These are phyloP conservation scores for Penicillium chermesinum DNA, from an alignment of 495 filamentous ascomycete genomes.

Conservation along the genomic window DNA sequence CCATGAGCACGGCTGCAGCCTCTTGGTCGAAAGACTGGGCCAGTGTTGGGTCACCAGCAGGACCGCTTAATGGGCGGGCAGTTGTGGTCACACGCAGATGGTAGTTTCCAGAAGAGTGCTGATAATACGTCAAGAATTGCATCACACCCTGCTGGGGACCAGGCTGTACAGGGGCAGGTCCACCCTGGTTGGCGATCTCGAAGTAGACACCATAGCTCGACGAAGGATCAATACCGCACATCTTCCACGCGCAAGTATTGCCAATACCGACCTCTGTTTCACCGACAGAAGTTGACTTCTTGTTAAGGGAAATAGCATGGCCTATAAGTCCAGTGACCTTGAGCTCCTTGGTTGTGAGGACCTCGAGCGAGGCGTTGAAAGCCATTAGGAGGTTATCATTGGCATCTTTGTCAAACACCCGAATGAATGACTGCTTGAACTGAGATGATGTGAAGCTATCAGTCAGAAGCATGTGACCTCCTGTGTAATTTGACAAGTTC, in stretches of 20 bases:
- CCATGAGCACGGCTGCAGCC: conserved; percentile 96
- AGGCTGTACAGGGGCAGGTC: conserved; percentile 78
- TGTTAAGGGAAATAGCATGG: conserved; percentile 93
- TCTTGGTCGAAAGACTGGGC: conserved; percentile 99
- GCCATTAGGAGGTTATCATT: conserved; percentile 96
- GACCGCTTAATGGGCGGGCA: conserved; percentile 84
- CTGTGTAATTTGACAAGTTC: conserved; percentile 90
- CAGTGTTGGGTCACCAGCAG: conserved; percentile 93
- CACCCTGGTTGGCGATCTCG: conserved; percentile 92
- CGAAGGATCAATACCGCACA: conserved; percentile 94
- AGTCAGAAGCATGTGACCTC: conserved; percentile 96
- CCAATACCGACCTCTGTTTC: conserved; percentile 98
- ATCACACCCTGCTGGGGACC: conserved; percentile 91
- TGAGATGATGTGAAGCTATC: conserved; percentile 99
- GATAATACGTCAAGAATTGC: conserved; percentile 98
- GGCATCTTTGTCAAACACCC: conserved; percentile 94
- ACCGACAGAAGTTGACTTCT: conserved; percentile 94
- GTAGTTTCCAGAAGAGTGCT: conserved; percentile 93
- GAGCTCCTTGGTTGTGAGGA: conserved; percentile 94
- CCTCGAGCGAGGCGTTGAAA: conserved; percentile 96
- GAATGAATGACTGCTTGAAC: conserved; percentile 98
- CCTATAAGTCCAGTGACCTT: conserved; percentile 99
- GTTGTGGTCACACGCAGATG: conserved; percentile 95
- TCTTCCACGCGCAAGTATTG: conserved; percentile 99
- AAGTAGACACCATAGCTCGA: conserved; percentile 96